Percentiles rank a stretch among this genome's conserved stretches.
Conservation (phyloP, 139 green algal genomes). For the Zygnema circumcarinatum region DNA sequence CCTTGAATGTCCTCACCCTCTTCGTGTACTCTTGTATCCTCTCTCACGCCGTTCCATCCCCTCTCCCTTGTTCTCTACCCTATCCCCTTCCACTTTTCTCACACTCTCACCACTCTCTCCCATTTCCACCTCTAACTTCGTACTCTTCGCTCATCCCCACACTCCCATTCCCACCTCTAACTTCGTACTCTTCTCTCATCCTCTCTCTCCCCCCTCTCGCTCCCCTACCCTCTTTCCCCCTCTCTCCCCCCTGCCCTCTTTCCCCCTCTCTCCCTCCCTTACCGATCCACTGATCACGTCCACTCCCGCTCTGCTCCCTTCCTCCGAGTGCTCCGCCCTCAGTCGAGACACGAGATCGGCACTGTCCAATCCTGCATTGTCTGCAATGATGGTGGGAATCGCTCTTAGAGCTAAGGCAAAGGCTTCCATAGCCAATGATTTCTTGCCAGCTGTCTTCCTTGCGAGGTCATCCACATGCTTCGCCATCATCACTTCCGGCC, state of each 20-base stretch:
- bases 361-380: conserved; percentile 92
- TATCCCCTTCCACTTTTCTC: too few relatives aligned
- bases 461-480: conserved; percentile 86
- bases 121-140: too few relatives aligned
- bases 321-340: conserved; percentile 68
- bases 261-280: not conserved
- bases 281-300: conserved; percentile 50
- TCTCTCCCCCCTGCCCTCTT: not conserved
- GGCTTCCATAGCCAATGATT: conserved; percentile 88
- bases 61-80: too few relatives aligned
- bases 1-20: too few relatives aligned
- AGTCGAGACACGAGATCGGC: conserved; percentile 88
- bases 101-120: too few relatives aligned
- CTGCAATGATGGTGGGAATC: conserved; percentile 93
- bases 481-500: conserved; percentile 85
- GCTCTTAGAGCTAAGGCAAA: conserved; percentile 88
- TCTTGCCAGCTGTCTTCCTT: conserved; percentile 80
- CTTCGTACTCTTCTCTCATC: too few relatives aligned
- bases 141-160: not conserved
- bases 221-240: not conserved
- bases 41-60: too few relatives aligned
- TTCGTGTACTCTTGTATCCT: too few relatives aligned
- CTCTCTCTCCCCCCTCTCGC: not conserved
- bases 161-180: not conserved
- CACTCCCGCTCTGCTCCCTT: conserved; percentile 33